A percentile compares a stretch with the other conserved stretches of the same genome.
These are phyloP conservation scores for Gryganskiella cystojenkinii DNA, from an alignment of 192 early-diverging fungal genomes.

Conservation along the genomic window DNA sequence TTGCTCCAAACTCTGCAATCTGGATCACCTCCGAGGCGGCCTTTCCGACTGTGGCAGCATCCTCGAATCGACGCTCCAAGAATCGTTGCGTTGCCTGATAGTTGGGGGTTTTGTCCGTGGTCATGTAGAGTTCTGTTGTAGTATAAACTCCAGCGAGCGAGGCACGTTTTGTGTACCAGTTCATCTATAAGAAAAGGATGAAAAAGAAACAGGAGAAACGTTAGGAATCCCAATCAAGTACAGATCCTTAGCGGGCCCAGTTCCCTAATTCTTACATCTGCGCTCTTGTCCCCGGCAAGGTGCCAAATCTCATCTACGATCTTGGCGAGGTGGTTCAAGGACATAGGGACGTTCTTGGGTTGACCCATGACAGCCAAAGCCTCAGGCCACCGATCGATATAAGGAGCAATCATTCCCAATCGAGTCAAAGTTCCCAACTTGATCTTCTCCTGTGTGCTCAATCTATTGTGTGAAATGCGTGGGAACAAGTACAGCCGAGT, in stretches of 20 bases:
- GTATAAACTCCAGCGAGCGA: constrained; percentile 86
- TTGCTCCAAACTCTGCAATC: constrained; percentile 54
- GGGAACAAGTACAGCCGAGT: background rate
- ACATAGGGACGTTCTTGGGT: constrained; percentile 79
- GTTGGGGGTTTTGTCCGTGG: constrained; percentile 83
- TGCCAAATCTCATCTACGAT: constrained; percentile 91
- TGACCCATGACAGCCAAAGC: constrained; percentile 78
- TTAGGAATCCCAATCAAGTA: no score
- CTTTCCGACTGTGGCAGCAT: constrained; percentile 70
- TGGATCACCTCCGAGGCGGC: constrained; percentile 54
- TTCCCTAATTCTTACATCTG: constrained; percentile 66
- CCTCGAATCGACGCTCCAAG: constrained; percentile 80
- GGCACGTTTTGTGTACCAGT: constrained; percentile 90
- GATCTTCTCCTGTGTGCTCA: constrained; percentile 64
- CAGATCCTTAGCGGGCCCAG: no score
- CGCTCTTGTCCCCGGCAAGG: constrained; percentile 84
- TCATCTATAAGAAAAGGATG: constrained; percentile 79
- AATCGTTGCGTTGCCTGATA: constrained; percentile 80
- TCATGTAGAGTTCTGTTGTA: constrained; percentile 93
- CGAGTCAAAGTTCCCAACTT: constrained; percentile 69
- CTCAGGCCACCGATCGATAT: constrained; percentile 80
- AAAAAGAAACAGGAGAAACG: no score
- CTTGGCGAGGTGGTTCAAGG: constrained; percentile 72
- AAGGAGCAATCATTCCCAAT: constrained; percentile 79
- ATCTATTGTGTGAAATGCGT: constrained; percentile 30